These are phyloP conservation scores for Nymphaea colorata DNA, from an alignment of 164 flowering plant genomes.

Conservation along the genomic window DNA sequence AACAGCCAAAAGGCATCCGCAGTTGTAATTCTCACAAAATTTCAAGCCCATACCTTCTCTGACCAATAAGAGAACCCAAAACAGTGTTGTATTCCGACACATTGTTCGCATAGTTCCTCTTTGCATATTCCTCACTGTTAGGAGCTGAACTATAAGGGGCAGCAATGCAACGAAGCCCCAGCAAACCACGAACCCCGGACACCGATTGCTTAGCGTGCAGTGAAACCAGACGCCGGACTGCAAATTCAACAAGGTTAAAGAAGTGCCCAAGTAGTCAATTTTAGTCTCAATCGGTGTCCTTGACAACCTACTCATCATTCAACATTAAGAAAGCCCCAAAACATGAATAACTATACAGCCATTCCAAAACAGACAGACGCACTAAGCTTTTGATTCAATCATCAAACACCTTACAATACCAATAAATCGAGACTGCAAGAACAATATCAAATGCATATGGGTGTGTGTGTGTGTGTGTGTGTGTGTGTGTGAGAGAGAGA, in stretches of 20 bases:
- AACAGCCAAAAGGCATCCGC: not conserved
- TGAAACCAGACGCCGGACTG: not conserved
- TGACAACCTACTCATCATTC: not conserved
- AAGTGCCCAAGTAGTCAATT: not conserved
- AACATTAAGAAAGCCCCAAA: not conserved
- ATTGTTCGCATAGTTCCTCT: constrained; percentile 69
- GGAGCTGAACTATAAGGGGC: constrained; percentile 2
- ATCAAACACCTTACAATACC: not conserved
- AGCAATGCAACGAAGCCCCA: not conserved
- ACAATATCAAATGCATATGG: not conserved
- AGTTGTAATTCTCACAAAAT: not conserved
- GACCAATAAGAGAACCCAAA: constrained; percentile 40
- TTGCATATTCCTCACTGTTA: constrained; percentile 37
- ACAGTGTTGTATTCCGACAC: constrained; percentile 84
- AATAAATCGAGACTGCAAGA: not conserved
- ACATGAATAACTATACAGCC: not conserved
- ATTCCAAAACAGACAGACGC: not conserved
- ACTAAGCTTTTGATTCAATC: not conserved
- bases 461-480: no score
- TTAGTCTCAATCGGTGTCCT: not conserved
- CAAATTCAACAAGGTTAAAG: not conserved
- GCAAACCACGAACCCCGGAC: not conserved
- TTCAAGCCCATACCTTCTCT: constrained; percentile 37
- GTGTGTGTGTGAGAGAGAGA: not conserved
- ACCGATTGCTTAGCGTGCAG: not conserved